Base-by-base conservation (phyloP, 2,329 filamentous ascomycete genomes). In the Arthroderma uncinatum region DNA sequence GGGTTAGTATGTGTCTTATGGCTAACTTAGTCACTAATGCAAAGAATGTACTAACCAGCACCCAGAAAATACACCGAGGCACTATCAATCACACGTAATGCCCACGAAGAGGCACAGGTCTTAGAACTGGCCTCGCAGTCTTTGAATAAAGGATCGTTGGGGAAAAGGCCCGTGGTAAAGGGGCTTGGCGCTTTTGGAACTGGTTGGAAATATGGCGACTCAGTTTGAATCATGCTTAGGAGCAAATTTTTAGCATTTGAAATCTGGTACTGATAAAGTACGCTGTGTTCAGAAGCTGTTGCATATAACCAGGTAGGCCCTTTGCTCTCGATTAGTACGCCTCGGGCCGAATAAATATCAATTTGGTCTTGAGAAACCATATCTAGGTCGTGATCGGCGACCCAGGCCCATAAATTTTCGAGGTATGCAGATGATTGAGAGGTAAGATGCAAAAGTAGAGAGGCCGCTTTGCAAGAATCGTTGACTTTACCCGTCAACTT, bases 181-280 rank as follows among this genome's bases (percentile, higher is more conserved):
- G 71, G 71, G 7, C 79, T 76, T 8, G 80, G 78, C 2, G 88
- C 81, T 62, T 85, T 80, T 2, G 90, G 89, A 74, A 92, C 91
- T 69, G 85, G 81, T 73, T 94, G 88, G 78, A 85, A 89, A 77
- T 82, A 82, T 10, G 90, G 86, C 2, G 90, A 95, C 74, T 96
- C 91, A 2, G 87, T 87, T 74, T 96, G 91, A 65, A 95, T 89
- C 53, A 88, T 75, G 9, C 81, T 84, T 79, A 94, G 85, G 75
- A 86, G 94, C 61, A 95, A 78, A 67, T 91, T 86, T 65, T 82
- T 78, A 1, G 90, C 87, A 60, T 85, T 84, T 67, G 80, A 76
- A 66, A 95, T 75, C 72, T 95, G 87, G 76, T 95, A 95, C 76
- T 96, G 91, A 73, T 83, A 84, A 7, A 82, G 70, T 61, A 76